Evolutionary conservation across 176 grass and related monocot genomes (phyloP), one percentile per base, ranked within the genome.

Genomic region (Oryza officinalis): DNA sequence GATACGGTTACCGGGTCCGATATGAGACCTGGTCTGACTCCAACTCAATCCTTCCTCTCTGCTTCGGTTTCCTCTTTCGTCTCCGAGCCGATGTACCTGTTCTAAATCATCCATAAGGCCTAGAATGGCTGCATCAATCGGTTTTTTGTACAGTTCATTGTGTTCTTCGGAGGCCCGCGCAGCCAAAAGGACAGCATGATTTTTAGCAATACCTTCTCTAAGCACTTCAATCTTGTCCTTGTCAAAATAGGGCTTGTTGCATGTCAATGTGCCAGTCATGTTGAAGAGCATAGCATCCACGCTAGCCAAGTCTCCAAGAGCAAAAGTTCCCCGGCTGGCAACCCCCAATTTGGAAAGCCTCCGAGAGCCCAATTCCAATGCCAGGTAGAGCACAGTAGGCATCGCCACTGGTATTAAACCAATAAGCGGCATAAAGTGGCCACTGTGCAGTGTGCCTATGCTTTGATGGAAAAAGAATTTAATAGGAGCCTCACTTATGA

Each of bases 71-170:
- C n/a, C n/a, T n/a, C n/a, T n/a, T n/a, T n/a, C n/a, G n/a, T n/a
- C n/a, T n/a, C n/a, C n/a, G n/a, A n/a, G n/a, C n/a, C n/a, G n/a
- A n/a, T n/a, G n/a, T n/a, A 78, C 74, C 35, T 78, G 41, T 20
- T 78, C 45, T 11, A 45, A 45, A 61, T 78, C 60, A 44, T 50
- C 28, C 74, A 78, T 17, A 30, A 78, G 49, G 43, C 13, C 32
- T 50, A 78, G 46, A 78, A 78, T 78, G 44, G 74, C 74, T 33
- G 17, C 74, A 63, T 78, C 74, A 15, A 78, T 78, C 23, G 74
- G 74, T 78, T 78, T 45, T 52, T 78, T 23, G 43, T 63, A 78
- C 74, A 78, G 60, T 20, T 78, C 47, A 78, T 61, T 17, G 14
- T 78, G 27, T 20, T 27, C 12, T 61, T 15, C 8, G 0, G 49